These are phyloP conservation scores for Trichosporon coremiiforme DNA, from an alignment of 1,284 basidiomycete genomes.

Conservation along the genomic window DNA sequence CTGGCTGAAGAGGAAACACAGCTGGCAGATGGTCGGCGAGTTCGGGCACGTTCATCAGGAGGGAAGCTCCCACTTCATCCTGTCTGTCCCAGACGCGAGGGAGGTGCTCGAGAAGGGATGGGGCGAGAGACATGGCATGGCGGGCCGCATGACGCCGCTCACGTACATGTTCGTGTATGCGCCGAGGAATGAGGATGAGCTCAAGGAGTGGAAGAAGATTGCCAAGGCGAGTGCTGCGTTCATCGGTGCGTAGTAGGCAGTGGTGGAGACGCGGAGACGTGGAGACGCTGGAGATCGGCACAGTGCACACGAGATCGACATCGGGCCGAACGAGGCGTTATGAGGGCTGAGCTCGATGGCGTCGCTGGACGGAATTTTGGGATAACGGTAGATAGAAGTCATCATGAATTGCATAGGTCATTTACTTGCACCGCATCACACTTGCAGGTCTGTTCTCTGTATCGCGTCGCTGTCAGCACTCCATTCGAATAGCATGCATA, in stretches of 20 bases:
- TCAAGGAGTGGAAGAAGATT: slow-evolving; percentile 20
- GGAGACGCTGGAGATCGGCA: not conserved
- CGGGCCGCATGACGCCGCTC: slow-evolving; percentile 16
- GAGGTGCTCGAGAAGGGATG: slow-evolving; percentile 15
- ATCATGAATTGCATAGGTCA: not conserved
- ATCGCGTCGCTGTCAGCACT: not conserved
- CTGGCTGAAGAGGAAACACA: not conserved
- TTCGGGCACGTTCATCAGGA: slow-evolving; percentile 18
- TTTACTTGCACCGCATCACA: not conserved
- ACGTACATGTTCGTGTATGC: slow-evolving; percentile 20
- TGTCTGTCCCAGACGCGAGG: slow-evolving; percentile 4
- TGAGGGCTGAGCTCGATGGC: not conserved
- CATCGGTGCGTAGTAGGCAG: not conserved
- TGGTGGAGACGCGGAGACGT: not conserved
- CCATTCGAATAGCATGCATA: not conserved
- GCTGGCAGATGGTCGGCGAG: slow-evolving; percentile 16
- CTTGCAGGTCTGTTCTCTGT: no score
- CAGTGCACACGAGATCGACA: not conserved
- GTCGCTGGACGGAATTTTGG: not conserved
- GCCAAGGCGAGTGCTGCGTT: not conserved
- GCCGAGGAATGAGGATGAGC: slow-evolving; percentile 16
- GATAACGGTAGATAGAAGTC: not conserved
- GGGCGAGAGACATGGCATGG: slow-evolving; percentile 13
- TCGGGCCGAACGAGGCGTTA: not conserved
- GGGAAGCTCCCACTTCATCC: slow-evolving; percentile 16